phyloP scores from a whole-genome alignment of 441 rosid genomes.

The Adansonia gregorii region DNA sequence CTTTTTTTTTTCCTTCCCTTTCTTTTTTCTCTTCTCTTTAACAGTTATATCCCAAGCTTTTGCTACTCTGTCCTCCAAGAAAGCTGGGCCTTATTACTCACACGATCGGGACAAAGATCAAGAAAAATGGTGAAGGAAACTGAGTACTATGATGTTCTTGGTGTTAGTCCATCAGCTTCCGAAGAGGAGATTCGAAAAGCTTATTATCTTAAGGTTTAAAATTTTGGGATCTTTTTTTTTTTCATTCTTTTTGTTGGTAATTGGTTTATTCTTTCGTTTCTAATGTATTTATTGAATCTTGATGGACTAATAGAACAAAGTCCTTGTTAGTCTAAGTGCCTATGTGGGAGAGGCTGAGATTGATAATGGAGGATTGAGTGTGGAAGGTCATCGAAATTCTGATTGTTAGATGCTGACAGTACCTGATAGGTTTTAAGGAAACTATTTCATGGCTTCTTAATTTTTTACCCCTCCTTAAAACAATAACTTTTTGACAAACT shows the following conservation, averaged over 20 bases:
- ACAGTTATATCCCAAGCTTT: neutral
- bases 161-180: constrained; percentile 73
- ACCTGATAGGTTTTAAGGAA: neutral
- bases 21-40: constrained; percentile 20
- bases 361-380: neutral
- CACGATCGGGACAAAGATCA: neutral
- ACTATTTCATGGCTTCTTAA: neutral
- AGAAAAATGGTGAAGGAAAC: constrained; percentile 73
- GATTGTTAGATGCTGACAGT: neutral
- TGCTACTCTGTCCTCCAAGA: neutral
- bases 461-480: neutral
- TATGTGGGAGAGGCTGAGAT: neutral
- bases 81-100: neutral
- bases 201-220: constrained; percentile 81
- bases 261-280: neutral
- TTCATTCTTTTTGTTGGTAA: neutral
- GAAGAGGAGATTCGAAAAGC: constrained; percentile 86
- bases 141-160: constrained; percentile 88
- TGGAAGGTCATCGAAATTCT: neutral
- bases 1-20: neutral
- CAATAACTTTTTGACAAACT: neutral
- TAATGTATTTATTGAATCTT: neutral
- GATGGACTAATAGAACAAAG: neutral
- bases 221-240: constrained; percentile 28
- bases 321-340: neutral